Evolutionary conservation across 1,284 basidiomycete genomes (phyloP), one percentile per base, ranked within the genome.

Genomic region (Filobasidium uniguttulatum): DNA sequence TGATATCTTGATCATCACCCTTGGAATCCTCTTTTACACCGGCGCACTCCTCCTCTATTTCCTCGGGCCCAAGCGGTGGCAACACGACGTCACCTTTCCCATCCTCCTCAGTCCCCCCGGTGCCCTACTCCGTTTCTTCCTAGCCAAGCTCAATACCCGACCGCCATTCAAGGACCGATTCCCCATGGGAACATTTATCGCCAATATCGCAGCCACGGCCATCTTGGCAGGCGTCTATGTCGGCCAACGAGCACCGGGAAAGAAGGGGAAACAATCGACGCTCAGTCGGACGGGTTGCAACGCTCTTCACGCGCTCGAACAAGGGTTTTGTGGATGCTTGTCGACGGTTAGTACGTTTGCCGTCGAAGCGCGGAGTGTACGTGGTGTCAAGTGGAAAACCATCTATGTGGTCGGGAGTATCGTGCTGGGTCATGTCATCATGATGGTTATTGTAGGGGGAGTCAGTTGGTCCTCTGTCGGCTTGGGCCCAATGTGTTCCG

Each of bases 311-410:
- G 88, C 85, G 1, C 69, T 98, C 25, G 73, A 76, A 29, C 85
- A 96, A 61, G 94, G 94, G 2, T 96, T 90, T 62, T 97, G 91
- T 63, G 94, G 91, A 7, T 90, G 88, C 68, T 72, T 98, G 56
- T 91, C 83, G 3, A 99, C 94, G 0, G 77, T 99, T 55, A 90
- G 85, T 68, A 98, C 91, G 10, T 93, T 97, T 63, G 83, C 80
- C 2, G 81, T 82, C 3, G 94, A 99, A 65, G 68, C 87, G 29
- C 67, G 73, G 6, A 76, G 77, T 3, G 68, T 94, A 47, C 71
- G 70, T 41, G 66, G 73, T 10, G 66, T 47, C 41, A 49, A 55
- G 45, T 63, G 62, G 64, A 61, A 59, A 25, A 79, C 76, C 71
- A 60, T 78, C 31, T 96, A 96, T 65, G 78, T 77, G 19, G 56